phyloP scores from a whole-genome alignment of 495 filamentous ascomycete species.

The Xylaria venustula region DNA sequence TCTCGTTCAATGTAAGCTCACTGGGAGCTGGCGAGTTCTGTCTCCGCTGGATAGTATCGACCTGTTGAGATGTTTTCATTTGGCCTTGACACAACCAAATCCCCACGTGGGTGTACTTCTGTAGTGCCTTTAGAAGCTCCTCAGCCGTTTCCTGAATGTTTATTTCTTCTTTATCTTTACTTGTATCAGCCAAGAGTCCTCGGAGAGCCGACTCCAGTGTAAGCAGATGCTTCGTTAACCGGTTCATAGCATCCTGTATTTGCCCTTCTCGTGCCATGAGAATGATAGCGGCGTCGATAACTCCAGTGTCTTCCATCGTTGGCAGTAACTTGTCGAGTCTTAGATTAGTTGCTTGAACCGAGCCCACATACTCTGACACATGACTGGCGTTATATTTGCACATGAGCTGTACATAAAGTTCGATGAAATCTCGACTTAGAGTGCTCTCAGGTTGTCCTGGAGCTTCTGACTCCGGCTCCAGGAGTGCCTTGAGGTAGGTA shows the following conservation, averaged over 20 bases:
- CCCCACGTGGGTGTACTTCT: conserved; percentile 87
- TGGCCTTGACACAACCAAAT: conserved; percentile 95
- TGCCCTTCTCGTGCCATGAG: conserved; percentile 89
- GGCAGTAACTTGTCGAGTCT: conserved; percentile 80
- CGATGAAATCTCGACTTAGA: conserved; percentile 58
- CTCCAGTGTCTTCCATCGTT: conserved; percentile 81
- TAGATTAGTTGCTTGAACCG: conserved; percentile 75
- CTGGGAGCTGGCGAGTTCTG: conserved; percentile 54
- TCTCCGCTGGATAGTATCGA: conserved; percentile 31
- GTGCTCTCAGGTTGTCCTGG: conserved; percentile 33
- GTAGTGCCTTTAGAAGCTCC: conserved; percentile 69
- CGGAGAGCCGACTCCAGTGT: conserved; percentile 77
- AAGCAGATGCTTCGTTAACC: conserved; percentile 73
- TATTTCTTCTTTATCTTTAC: conserved; percentile 45
- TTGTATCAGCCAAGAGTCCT: conserved; percentile 61
- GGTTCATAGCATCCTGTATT: conserved; percentile 76
- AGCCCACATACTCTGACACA: conserved; percentile 81
- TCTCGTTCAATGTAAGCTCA: conserved; percentile 72
- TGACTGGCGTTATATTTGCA: conserved; percentile 79
- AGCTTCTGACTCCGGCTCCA: conserved; percentile 64
- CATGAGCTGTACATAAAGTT: conserved; percentile 87
- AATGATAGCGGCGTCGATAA: conserved; percentile 89
- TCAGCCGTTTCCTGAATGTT: conserved; percentile 50
- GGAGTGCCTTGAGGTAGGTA: conserved; percentile 70
- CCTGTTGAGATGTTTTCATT: conserved; percentile 58